Evolutionary conservation across 495 filamentous ascomycete genomes (phyloP), one percentile per base, ranked within the genome.

Genomic region (Podospora bellae-mahoneyi): DNA sequence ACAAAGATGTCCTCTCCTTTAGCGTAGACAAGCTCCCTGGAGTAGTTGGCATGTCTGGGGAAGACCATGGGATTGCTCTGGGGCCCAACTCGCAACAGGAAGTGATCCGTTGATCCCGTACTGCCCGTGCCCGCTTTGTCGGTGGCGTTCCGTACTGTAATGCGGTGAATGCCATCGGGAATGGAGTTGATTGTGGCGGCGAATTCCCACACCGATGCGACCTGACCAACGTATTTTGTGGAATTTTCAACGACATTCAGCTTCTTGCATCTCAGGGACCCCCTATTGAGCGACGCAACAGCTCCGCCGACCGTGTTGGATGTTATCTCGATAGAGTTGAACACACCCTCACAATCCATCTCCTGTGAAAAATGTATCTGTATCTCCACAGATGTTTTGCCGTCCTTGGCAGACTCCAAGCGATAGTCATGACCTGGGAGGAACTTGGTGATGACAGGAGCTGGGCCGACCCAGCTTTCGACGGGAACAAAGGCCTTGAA

Each of bases 361-460:
- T 84, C 76, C 0, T 77, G 78, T 0, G 86, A 88, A 74, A 90
- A 91, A 57, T 87, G 85, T 2, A 91, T 64, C 34, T 84, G 78
- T 60, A 89, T 85, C n/a, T 34, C 87, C 82, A 74, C 68, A 0
- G 61, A 59, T 16, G 72, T 74, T 18, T 64, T 58, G 7, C 64
- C 64, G 7, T 68, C 68, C 55, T 84, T 79, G 1, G 78, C 79
- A 54, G 76, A 72, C 28, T 84, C 83, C 7, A 86, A 86, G 20
- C 65, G 68, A n/a, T 56, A 64, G 70, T 92, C 89, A 68, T 92
- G 89, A 5, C 89, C 87, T 0, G 89, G 89, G 0, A 78, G 70
- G 71, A 91, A 88, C 60, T 82, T 81, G 16, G 89, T 91, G 70
- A 91, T 85, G 76, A 87, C 86, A 10, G 89, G 88, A 1, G 79